Percentiles rank a stretch among this genome's conserved stretches.
Conservation (phyloP, 2,329 filamentous ascomycete genomes). For the Cercospora nicotianae region DNA sequence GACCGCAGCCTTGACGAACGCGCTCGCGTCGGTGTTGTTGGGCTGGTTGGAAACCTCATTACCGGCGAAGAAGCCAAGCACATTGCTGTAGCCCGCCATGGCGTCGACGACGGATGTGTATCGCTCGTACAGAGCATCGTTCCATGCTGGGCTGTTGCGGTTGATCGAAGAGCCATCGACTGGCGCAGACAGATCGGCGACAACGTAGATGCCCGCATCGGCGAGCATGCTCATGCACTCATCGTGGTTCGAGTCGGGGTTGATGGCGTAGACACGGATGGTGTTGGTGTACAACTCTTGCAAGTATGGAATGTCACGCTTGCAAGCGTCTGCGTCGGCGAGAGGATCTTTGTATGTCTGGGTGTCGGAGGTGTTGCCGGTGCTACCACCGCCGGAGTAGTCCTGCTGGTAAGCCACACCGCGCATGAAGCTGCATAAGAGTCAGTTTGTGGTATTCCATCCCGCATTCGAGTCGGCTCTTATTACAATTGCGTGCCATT, state of each 20-base stretch:
- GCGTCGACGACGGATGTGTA: conserved; percentile 84
- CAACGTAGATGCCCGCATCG: conserved; percentile 88
- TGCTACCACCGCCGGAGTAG: conserved; percentile 47
- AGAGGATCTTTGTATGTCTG: conserved; percentile 77
- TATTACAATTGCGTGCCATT: conserved; percentile 72
- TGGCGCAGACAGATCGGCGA: conserved; percentile 86
- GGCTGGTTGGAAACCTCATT: conserved; percentile 92
- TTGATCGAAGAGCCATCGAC: conserved; percentile 69
- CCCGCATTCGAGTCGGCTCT: conserved; percentile 25
- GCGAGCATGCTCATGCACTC: conserved; percentile 82
- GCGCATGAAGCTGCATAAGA: conserved; percentile 68
- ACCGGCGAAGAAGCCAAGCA: conserved; percentile 95
- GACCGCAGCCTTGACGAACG: conserved; percentile 96
- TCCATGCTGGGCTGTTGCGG: conserved; percentile 76
- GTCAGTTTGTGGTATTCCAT: conserved; percentile 3
- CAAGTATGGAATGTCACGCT: conserved; percentile 82
- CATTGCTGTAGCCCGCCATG: conserved; percentile 80
- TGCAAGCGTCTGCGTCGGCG: conserved; percentile 68
- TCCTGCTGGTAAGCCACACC: conserved; percentile 94
- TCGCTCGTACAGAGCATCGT: conserved; percentile 71
- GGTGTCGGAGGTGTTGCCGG: conserved; percentile 46
- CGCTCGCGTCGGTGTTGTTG: conserved; percentile 86
- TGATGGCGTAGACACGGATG: conserved; percentile 91
- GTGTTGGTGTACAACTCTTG: conserved; percentile 80
- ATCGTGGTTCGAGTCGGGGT: conserved; percentile 75